These are phyloP conservation scores for Salmacisia buchloeana DNA, from an alignment of 1,284 basidiomycete species.

Conservation along the genomic window DNA sequence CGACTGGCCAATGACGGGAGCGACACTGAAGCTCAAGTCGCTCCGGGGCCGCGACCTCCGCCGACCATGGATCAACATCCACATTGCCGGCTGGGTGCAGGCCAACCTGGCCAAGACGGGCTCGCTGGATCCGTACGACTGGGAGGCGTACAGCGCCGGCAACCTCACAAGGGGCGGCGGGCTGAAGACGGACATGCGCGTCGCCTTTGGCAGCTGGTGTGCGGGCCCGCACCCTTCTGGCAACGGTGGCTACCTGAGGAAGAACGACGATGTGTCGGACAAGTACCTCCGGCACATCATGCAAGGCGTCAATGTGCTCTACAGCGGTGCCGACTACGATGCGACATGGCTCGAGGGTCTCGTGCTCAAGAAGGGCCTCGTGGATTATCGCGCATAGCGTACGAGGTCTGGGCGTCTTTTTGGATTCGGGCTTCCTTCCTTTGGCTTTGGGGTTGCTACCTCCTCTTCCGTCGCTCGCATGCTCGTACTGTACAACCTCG, in stretches of 20 bases:
- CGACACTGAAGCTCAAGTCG: neutral
- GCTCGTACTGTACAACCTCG: too few species aligned
- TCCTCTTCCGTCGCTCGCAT: too few species aligned
- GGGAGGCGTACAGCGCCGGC: too few species aligned
- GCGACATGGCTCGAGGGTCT: neutral
- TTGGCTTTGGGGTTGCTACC: too few species aligned
- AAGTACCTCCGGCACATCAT: neutral
- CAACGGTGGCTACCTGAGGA: neutral
- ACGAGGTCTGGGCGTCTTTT: too few species aligned
- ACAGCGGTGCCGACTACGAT: neutral
- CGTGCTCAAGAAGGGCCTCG: neutral
- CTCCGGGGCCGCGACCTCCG: neutral
- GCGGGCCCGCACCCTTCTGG: conserved; percentile 3
- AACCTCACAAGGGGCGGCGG: neutral
- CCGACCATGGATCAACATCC: conserved; percentile 4
- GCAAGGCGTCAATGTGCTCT: neutral
- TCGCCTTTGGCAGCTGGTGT: neutral
- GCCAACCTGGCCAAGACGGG: neutral
- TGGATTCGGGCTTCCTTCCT: too few species aligned
- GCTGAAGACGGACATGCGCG: conserved; percentile 9
- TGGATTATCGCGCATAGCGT: too few species aligned
- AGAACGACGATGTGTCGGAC: neutral
- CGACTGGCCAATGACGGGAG: neutral
- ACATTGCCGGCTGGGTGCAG: conserved; percentile 1
- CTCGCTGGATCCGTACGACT: neutral